Percentiles rank a stretch among this genome's conserved stretches.
phyloP scores from a whole-genome alignment of 768 basidiomycete genomes.

The Mycena olivaceomarginata region DNA sequence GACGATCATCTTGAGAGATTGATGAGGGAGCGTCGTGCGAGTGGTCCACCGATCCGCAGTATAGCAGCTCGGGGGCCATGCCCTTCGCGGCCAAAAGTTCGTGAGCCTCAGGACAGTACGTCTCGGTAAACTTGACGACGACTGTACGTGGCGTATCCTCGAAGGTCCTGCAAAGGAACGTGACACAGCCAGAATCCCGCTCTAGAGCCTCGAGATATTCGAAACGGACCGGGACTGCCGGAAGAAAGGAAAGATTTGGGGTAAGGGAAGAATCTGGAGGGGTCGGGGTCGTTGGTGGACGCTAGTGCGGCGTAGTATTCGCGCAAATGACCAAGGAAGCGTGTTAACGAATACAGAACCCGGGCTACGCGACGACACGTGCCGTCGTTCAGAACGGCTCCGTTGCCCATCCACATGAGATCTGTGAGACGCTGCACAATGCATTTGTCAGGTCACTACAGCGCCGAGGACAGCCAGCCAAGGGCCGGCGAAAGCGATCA shows the following conservation, averaged over 20 bases:
- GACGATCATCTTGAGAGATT: no score
- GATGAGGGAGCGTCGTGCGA: no score
- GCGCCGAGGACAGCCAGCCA: constrained; percentile 57
- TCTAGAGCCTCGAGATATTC: constrained; percentile 48
- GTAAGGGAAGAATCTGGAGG: constrained; percentile 46
- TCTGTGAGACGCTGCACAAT: constrained; percentile 60
- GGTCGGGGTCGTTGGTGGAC: not conserved
- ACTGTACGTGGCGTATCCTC: constrained; percentile 34
- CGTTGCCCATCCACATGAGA: constrained; percentile 49
- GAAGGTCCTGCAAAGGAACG: constrained; percentile 45
- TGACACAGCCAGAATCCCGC: constrained; percentile 43
- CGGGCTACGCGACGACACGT: constrained; percentile 41
- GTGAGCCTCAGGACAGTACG: constrained; percentile 57
- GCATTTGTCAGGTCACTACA: constrained; percentile 48
- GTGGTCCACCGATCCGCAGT: no score
- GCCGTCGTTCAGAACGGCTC: constrained; percentile 39
- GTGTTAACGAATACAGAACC: constrained; percentile 41
- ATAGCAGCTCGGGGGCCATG: constrained; percentile 54
- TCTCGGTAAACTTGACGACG: constrained; percentile 27
- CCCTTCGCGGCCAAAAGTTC: constrained; percentile 50
- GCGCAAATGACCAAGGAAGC: constrained; percentile 30
- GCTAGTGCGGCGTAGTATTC: constrained; percentile 45
- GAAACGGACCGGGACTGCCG: constrained; percentile 36
- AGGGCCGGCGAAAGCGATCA: constrained; percentile 52
- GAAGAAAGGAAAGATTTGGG: constrained; percentile 8